Evolutionary conservation across 768 basidiomycete species (phyloP).

Genomic region (Tulasnella sp.): DNA sequence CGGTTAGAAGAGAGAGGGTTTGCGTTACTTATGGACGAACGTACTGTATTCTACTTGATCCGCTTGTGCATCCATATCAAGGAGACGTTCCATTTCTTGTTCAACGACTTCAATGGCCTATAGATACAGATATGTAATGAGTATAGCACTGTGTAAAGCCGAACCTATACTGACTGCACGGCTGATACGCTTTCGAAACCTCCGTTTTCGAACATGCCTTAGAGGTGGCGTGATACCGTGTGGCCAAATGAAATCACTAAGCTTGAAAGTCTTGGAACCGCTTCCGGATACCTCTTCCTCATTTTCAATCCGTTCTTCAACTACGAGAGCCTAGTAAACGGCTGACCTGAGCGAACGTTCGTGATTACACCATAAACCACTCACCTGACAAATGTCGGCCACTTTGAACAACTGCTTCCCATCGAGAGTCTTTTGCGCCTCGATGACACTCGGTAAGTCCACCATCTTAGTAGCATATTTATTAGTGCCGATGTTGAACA

Average conservation of each 20-base stretch:
- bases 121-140: not conserved
- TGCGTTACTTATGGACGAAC: constrained; percentile 15
- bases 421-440: constrained; percentile 92
- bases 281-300: constrained; percentile 52
- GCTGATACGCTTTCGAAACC: constrained; percentile 86
- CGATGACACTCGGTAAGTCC: constrained; percentile 87
- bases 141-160: not conserved
- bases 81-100: constrained; percentile 77
- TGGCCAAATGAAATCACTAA: constrained; percentile 95
- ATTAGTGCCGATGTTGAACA: constrained; percentile 74
- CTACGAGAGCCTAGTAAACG: constrained; percentile 70
- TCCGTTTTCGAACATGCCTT: constrained; percentile 76
- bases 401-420: constrained; percentile 98
- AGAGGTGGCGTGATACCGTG: constrained; percentile 93
- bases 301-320: constrained; percentile 60
- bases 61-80: constrained; percentile 70
- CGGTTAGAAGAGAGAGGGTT: not conserved
- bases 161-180: constrained; percentile 42
- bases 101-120: constrained; percentile 93
- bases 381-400: constrained; percentile 93
- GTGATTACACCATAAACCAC: not conserved
- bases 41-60: constrained; percentile 66
- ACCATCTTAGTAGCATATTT: constrained; percentile 87
- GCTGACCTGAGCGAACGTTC: constrained; percentile 13
- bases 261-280: constrained; percentile 51